Evolutionary conservation across 495 filamentous ascomycete species (phyloP).

Genomic region (Massariosphaeria phaeospora): DNA sequence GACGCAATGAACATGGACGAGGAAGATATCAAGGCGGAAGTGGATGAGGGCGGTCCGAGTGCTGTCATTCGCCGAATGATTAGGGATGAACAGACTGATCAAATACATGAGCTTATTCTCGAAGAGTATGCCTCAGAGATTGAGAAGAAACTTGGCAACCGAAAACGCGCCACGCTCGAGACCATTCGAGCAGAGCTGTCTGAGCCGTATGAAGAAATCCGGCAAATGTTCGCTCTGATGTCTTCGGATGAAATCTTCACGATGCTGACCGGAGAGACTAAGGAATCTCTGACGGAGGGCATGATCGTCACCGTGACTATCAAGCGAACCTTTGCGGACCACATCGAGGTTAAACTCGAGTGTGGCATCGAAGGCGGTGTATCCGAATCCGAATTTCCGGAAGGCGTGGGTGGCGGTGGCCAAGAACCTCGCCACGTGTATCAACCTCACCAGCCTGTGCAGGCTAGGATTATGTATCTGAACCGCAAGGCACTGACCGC

Average conservation of each 20-base stretch:
- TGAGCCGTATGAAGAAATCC: constrained; percentile 88
- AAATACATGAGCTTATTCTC: constrained; percentile 90
- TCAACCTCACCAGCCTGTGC: constrained; percentile 70
- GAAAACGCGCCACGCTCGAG: constrained; percentile 92
- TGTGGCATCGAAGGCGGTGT: constrained; percentile 89
- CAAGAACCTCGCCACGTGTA: constrained; percentile 53
- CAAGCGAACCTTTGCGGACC: constrained; percentile 81
- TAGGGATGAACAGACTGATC: constrained; percentile 84
- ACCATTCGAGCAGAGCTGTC: constrained; percentile 92
- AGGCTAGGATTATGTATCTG: constrained; percentile 78
- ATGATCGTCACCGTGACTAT: constrained; percentile 92
- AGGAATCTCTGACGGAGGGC: constrained; percentile 70
- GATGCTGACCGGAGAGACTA: constrained; percentile 92
- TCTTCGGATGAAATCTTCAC: constrained; percentile 82
- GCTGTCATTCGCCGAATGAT: constrained; percentile 90
- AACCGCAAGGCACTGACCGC: constrained; percentile 76
- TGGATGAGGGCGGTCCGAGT: constrained; percentile 76
- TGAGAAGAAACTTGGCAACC: constrained; percentile 84
- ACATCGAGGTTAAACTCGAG: constrained; percentile 86
- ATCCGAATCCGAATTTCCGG: constrained; percentile 63
- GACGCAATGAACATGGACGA: constrained; percentile 95
- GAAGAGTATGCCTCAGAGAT: constrained; percentile 97
- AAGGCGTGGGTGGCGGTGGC: constrained; percentile 51
- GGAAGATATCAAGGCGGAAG: constrained; percentile 93
- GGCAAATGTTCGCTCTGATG: constrained; percentile 69